These are phyloP conservation scores for Tausonia pullulans DNA, from an alignment of 1,284 basidiomycete genomes.

Conservation along the genomic window DNA sequence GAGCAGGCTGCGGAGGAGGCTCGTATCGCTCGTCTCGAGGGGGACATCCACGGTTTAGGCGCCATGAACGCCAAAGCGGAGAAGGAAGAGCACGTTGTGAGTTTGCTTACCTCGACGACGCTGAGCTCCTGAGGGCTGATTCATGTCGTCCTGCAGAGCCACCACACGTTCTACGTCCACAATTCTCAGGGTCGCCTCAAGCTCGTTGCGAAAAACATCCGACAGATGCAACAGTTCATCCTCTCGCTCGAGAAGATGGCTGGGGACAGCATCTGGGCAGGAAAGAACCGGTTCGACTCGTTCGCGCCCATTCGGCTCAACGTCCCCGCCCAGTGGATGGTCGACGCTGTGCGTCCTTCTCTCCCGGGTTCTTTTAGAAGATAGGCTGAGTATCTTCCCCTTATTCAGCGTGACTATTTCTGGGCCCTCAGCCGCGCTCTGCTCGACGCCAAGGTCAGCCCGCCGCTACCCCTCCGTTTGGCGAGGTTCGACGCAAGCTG, in stretches of 20 bases:
- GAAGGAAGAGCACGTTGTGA: neutral
- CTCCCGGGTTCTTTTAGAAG: neutral
- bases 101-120: neutral
- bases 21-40: slow-evolving; percentile 11
- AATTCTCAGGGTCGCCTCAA: slow-evolving; percentile 86
- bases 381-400: slow-evolving; percentile 1
- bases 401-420: slow-evolving; percentile 72
- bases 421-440: slow-evolving; percentile 96
- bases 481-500: neutral
- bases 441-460: slow-evolving; percentile 68
- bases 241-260: slow-evolving; percentile 79
- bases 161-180: slow-evolving; percentile 88
- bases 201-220: slow-evolving; percentile 77
- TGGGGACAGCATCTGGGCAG: slow-evolving; percentile 63
- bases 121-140: neutral
- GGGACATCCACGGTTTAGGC: slow-evolving; percentile 14
- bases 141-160: slow-evolving; percentile 19
- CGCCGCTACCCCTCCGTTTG: slow-evolving; percentile 22
- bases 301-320: slow-evolving; percentile 84
- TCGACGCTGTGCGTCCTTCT: slow-evolving; percentile 68
- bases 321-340: slow-evolving; percentile 93
- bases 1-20: slow-evolving; percentile 3
- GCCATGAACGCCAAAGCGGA: slow-evolving; percentile 1
- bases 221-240: slow-evolving; percentile 97
- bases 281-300: slow-evolving; percentile 77